phyloP scores from a whole-genome alignment of 2,329 filamentous ascomycete genomes.

The Sphaerulina musiva region DNA sequence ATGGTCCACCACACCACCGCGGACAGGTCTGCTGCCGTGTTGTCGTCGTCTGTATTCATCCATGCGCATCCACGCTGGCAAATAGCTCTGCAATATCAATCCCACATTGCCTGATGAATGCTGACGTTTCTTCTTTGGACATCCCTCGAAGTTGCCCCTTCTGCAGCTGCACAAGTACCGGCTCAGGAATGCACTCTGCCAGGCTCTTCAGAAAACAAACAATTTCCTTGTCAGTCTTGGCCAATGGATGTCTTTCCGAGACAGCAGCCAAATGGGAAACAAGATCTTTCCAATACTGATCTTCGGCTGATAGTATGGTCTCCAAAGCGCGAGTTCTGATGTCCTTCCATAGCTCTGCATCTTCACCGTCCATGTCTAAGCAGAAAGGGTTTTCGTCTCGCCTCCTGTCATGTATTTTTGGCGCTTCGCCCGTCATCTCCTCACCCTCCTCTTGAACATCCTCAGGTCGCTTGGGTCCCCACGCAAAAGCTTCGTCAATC shows the following conservation, averaged over 20 bases:
- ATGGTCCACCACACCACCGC: no score
- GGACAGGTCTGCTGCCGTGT: not conserved
- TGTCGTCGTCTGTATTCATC: not conserved
- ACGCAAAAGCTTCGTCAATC: conserved; percentile 43
- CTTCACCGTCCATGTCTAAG: conserved; percentile 28
- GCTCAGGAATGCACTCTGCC: conserved; percentile 39
- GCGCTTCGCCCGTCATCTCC: not conserved
- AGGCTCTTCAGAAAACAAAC: conserved; percentile 41
- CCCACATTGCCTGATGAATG: conserved; percentile 32
- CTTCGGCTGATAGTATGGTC: conserved; percentile 18
- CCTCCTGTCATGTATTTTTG: not conserved
- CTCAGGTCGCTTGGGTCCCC: conserved; percentile 33
- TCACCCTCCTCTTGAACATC: conserved; percentile 25
- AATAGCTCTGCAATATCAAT: conserved; percentile 12
- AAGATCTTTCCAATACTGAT: conserved; percentile 12
- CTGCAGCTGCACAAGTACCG: conserved; percentile 49
- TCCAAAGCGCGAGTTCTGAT: conserved; percentile 34
- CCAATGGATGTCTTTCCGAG: conserved; percentile 29
- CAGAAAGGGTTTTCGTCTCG: conserved; percentile 9
- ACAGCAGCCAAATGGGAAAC: conserved; percentile 30
- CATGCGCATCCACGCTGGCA: not conserved
- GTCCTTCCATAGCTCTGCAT: conserved; percentile 33
- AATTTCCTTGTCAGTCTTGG: conserved; percentile 37
- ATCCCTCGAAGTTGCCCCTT: conserved; percentile 40
- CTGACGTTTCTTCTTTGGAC: conserved; percentile 34